Conservation (phyloP, 257 asterid genomes). For the Rubia yunnanensis region DNA sequence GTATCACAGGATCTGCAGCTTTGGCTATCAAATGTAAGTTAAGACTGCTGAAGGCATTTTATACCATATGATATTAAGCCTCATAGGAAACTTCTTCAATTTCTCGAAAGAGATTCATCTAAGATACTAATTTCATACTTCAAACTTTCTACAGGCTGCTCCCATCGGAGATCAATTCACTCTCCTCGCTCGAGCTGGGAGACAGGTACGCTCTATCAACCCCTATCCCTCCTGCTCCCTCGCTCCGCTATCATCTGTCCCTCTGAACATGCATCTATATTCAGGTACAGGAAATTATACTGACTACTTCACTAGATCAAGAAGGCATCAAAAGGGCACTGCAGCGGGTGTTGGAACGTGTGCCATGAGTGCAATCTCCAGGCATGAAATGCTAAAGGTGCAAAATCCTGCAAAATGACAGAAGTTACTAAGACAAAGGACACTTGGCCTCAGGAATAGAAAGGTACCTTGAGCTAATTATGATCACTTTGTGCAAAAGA, state of each 20-base stretch:
- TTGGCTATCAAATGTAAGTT: conserved; percentile 91
- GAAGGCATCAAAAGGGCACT: conserved; percentile 76
- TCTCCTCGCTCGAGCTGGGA: conserved; percentile 96
- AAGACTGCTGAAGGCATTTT: neutral
- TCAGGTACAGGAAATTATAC: conserved; percentile 93
- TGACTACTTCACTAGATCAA: conserved; percentile 86
- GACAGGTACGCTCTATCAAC: conserved; percentile 49
- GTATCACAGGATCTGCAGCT: conserved; percentile 96
- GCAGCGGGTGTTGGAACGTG: conserved; percentile 79
- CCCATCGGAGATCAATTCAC: conserved; percentile 63
- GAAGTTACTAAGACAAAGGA: neutral
- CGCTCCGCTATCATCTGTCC: neutral
- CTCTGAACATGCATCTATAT: neutral
- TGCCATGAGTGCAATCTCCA: conserved; percentile 35
- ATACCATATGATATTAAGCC: neutral
- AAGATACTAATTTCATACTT: conserved; percentile 1
- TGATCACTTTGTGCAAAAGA: neutral
- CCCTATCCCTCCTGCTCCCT: neutral
- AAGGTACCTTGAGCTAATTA: neutral
- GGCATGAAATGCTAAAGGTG: conserved; percentile 5
- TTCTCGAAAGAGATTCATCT: neutral
- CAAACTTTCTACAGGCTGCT: conserved; percentile 47
- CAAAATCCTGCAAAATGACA: neutral
- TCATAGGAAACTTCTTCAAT: neutral
- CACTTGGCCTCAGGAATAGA: neutral